A percentile compares a stretch with the other conserved stretches of the same genome.
Evolutionary conservation across 2,329 filamentous ascomycete genomes (phyloP).

Genomic region (Fusarium virguliforme): DNA sequence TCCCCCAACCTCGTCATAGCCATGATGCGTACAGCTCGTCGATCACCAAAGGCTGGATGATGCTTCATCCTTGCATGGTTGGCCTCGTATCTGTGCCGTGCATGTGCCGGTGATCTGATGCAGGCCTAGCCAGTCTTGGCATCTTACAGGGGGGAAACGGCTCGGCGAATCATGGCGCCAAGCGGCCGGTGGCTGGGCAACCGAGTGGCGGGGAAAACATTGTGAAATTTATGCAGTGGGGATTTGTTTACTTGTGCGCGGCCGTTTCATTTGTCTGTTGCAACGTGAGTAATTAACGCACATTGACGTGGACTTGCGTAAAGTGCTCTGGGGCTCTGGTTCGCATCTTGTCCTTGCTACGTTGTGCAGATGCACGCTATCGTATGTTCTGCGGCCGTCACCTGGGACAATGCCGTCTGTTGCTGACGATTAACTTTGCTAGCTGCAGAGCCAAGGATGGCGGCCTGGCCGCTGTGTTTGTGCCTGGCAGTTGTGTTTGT

Average conservation of each 20-base stretch:
- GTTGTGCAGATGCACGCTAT: conserved; percentile 4
- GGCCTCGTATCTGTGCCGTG: conserved; percentile 3
- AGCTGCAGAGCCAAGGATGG: conserved; percentile 3
- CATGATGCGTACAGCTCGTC: not conserved
- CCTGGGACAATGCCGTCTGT: not conserved
- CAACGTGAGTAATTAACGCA: conserved; percentile 9
- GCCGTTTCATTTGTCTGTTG: conserved; percentile 7
- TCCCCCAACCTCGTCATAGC: conserved; percentile 1
- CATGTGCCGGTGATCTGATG: conserved; percentile 9
- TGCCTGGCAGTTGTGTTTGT: no score
- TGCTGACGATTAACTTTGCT: conserved; percentile 8
- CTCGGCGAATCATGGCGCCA: conserved; percentile 10
- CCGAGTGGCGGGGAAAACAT: not conserved
- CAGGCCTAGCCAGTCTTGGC: conserved; percentile 14
- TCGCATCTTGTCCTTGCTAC: conserved; percentile 7
- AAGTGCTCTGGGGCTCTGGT: not conserved
- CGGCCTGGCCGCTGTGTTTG: not conserved
- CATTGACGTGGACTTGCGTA: not conserved
- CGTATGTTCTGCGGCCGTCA: conserved; percentile 1
- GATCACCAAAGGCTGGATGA: conserved; percentile 1
- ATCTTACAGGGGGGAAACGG: not conserved
- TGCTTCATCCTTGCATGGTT: conserved; percentile 6
- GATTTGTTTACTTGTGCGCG: conserved; percentile 9
- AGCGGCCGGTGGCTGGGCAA: conserved; percentile 2
- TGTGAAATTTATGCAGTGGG: conserved; percentile 8